phyloP scores from a whole-genome alignment of 2,329 filamentous ascomycete genomes.

The Exophiala dermatitidis region DNA sequence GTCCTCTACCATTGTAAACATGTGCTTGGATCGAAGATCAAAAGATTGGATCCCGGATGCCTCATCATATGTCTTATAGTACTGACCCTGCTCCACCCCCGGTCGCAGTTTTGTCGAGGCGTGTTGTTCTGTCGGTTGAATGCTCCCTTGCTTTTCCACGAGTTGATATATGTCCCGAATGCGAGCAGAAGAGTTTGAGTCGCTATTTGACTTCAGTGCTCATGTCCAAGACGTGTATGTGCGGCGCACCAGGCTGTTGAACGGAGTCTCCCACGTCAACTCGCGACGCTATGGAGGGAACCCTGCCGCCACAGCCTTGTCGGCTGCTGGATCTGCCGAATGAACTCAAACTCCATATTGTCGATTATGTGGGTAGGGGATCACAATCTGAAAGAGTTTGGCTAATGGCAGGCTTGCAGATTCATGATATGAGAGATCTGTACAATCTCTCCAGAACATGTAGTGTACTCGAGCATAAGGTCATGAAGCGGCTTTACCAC shows the following conservation, averaged over 20 bases:
- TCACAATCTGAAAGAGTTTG: neutral
- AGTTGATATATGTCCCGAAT: neutral
- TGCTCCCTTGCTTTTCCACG: neutral
- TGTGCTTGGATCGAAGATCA: neutral
- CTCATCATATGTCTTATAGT: neutral
- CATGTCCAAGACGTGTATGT: neutral
- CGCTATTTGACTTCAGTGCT: neutral
- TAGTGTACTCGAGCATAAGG: conserved; percentile 22
- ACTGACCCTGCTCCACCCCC: neutral
- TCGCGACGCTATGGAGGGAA: conserved; percentile 6
- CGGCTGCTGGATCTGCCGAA: conserved; percentile 21
- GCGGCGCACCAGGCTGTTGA: no score
- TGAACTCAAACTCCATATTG: conserved; percentile 25
- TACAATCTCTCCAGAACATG: conserved; percentile 26
- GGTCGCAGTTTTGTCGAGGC: neutral
- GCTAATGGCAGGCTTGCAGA: conserved; percentile 5
- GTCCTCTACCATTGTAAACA: neutral
- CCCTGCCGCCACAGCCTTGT: conserved; percentile 17
- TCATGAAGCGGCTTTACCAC: conserved; percentile 23
- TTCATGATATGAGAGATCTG: conserved; percentile 23
- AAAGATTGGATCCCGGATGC: neutral
- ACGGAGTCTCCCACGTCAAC: no score
- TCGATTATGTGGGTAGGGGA: conserved; percentile 22
- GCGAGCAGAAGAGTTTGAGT: neutral
- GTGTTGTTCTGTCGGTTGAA: neutral